A percentile compares a stretch with the other conserved stretches of the same genome.
Evolutionary conservation across 176 grass and related monocot genomes (phyloP).

Genomic region (Tillandsia fasciculata): DNA sequence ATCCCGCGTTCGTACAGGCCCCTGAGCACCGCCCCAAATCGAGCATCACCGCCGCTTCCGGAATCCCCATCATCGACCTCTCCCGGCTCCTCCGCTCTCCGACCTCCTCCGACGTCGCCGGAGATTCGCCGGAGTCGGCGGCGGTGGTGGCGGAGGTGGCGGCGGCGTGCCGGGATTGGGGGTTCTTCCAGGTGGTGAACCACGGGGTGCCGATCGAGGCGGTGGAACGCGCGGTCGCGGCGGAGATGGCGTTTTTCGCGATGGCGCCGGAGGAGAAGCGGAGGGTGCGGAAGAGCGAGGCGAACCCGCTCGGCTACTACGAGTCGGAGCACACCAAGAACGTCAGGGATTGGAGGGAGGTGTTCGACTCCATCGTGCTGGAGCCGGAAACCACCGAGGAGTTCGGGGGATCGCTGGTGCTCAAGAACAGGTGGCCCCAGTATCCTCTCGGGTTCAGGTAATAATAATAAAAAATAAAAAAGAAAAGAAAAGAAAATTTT

Average conservation of each 20-base stretch:
- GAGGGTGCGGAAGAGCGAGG: conserved; percentile 43
- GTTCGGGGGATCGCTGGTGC: conserved; percentile 28
- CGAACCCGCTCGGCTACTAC: conserved; percentile 60
- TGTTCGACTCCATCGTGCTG: conserved; percentile 45
- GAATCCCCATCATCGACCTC: conserved; percentile 71
- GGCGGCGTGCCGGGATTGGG: conserved; percentile 62
- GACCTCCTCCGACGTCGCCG: neutral
- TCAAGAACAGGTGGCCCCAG: conserved; percentile 62
- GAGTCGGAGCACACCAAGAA: conserved; percentile 84
- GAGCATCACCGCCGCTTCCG: conserved; percentile 27
- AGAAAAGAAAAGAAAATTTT: neutral
- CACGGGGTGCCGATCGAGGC: conserved; percentile 42
- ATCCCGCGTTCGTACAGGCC: conserved; percentile 65
- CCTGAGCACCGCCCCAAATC: conserved; percentile 61
- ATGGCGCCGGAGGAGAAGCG: conserved; percentile 33
- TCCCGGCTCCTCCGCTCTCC: conserved; percentile 23
- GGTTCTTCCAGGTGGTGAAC: conserved; percentile 78
- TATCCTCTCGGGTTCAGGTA: conserved; percentile 51
- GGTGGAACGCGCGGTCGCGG: conserved; percentile 24
- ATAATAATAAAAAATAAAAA: neutral
- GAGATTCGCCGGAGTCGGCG: neutral
- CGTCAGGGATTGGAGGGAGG: conserved; percentile 97
- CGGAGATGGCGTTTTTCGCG: conserved; percentile 49
- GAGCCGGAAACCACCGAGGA: neutral
- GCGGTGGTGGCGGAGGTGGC: conserved; percentile 43